These are phyloP conservation scores for Saccharum hybrid DNA, from an alignment of 202 grass and related monocot species.

Conservation along the genomic window DNA sequence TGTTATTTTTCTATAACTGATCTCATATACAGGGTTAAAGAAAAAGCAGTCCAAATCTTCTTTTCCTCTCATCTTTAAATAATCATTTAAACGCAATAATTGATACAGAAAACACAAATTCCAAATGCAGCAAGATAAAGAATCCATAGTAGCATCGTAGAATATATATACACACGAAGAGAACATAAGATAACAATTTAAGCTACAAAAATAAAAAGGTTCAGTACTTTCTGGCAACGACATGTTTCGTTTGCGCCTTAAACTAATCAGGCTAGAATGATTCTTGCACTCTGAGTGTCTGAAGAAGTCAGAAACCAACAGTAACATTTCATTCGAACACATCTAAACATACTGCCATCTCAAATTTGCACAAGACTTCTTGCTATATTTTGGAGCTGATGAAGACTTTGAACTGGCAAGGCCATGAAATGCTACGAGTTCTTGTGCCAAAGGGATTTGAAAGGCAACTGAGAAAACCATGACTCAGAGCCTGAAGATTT, in stretches of 20 bases:
- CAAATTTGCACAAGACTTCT: constrained; percentile 19
- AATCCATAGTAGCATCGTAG: background rate
- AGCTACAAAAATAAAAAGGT: constrained; percentile 8
- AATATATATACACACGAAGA: constrained; percentile 6
- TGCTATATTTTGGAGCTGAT: constrained; percentile 17
- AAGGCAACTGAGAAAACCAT: constrained; percentile 68
- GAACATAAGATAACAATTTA: constrained; percentile 24
- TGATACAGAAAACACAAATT: background rate
- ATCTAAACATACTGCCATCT: constrained; percentile 28
- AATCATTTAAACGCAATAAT: background rate
- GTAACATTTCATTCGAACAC: constrained; percentile 25
- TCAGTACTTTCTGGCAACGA: background rate
- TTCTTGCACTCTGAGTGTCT: constrained; percentile 19
- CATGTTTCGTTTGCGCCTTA: background rate
- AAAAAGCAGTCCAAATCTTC: background rate
- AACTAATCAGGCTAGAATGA: constrained; percentile 23
- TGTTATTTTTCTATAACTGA: background rate
- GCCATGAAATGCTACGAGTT: constrained; percentile 35
- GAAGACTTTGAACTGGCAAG: constrained; percentile 14
- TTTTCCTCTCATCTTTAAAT: constrained; percentile 5
- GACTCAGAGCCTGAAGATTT: constrained; percentile 51
- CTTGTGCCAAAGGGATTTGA: constrained; percentile 64
- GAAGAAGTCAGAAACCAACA: constrained; percentile 33
- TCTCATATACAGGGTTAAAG: background rate
- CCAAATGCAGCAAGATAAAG: background rate